Evolutionary conservation across 495 filamentous ascomycete genomes (phyloP), one percentile per base, ranked within the genome.

Genomic region (Hyaloscypha bicolor): DNA sequence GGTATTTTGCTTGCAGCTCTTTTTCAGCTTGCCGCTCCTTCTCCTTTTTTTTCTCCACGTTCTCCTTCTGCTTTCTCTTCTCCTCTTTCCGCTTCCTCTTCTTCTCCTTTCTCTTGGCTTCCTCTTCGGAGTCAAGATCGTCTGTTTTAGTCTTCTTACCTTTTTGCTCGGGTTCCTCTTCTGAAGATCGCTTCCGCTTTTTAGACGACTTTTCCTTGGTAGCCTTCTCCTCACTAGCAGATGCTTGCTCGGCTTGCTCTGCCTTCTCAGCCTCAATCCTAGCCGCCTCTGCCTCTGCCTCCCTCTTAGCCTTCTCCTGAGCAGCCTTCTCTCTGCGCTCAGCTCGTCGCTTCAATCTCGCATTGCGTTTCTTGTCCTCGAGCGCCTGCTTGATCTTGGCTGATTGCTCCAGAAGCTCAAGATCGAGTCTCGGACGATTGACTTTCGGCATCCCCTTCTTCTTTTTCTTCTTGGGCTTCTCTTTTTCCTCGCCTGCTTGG

Each of bases 141-240:
- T 71, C 63, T 66, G 65, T 70, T 3, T 48, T 48, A 1, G 16
- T 4, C 42, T 48, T 48, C 35, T 71, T 69, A 56, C 70, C 64
- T 58, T 74, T 53, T 29, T 66, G 45, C 62, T 71, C 32, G 16
- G 42, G 42, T 12, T 48, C 53, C 22, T 56, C 53, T 56, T 19
- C 53, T 31, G 53, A 25, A 45, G 37, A 67, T 52, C 39, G 51
- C 53, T 64, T 64, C 19, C 31, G 31, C 52, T 64, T 59, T 12
- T 58, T 55, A 48, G 42, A 48, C 35, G 35, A 37, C 35, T 37
- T 12, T 25, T 2, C 25, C n/a, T 25, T 21, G 6, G 53, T 33
- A 51, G 32, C 29, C 48, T 55, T 62, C 30, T 52, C 30, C 21
- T 42, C 22, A 32, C 52, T 33, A n/a, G 48, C n/a, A 29, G 31